Percentiles rank a stretch among this genome's conserved stretches.
phyloP scores from a whole-genome alignment of 306 rosid species.

The Lathyrus oleraceus region DNA sequence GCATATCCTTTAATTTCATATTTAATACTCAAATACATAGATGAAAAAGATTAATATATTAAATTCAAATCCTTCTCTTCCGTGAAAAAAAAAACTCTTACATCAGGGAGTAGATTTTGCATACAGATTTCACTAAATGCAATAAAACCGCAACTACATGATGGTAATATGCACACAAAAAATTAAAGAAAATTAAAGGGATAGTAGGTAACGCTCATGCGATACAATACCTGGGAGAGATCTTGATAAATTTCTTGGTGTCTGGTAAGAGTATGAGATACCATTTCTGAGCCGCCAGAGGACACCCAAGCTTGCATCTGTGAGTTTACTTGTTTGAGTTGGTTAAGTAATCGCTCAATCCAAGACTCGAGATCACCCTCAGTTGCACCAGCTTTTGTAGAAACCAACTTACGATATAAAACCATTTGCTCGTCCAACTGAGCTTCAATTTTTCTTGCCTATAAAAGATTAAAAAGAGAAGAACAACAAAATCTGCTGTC shows the following conservation, averaged over 20 bases:
- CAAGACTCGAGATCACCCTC: conserved; percentile 78
- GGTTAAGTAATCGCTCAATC: conserved; percentile 73
- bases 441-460: conserved; percentile 98
- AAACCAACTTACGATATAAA: conserved; percentile 79
- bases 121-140: neutral
- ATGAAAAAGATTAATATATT: neutral
- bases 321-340: conserved; percentile 89
- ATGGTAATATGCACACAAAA: conserved; percentile 7
- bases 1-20: neutral
- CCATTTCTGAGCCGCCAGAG: conserved; percentile 97
- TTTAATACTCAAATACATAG: neutral
- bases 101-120: neutral
- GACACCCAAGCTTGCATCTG: conserved; percentile 99
- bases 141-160: conserved; percentile 21
- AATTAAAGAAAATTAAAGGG: neutral
- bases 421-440: conserved; percentile 95
- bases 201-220: conserved; percentile 8
- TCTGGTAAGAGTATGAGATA: conserved; percentile 93
- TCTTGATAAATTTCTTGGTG: conserved; percentile 98
- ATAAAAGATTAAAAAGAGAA: conserved; percentile 23
- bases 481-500: conserved; percentile 20
- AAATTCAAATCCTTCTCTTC: neutral
- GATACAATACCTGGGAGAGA: conserved; percentile 80
- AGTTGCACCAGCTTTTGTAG: conserved; percentile 58
- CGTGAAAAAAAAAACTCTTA: neutral